Evolutionary conservation across 192 early-diverging fungal genomes (phyloP).

Genomic region (Radiomyces spectabilis): DNA sequence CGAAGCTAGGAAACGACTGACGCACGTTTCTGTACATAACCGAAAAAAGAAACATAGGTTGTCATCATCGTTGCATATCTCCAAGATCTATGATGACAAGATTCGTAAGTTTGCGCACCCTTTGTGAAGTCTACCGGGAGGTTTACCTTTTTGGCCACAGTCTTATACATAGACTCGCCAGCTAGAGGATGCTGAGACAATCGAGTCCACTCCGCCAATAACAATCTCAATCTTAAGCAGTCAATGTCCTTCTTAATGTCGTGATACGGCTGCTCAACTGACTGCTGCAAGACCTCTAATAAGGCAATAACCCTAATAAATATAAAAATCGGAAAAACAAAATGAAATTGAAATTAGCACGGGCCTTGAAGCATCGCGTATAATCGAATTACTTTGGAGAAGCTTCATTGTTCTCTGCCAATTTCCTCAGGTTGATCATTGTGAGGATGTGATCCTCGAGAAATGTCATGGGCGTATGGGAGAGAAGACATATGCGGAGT

Average conservation of each 20-base stretch:
- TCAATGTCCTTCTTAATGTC: background rate
- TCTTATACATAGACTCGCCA: slow-evolving; percentile 52
- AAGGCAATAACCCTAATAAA: slow-evolving; percentile 37
- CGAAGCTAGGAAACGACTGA: slow-evolving; percentile 61
- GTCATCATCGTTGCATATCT: slow-evolving; percentile 55
- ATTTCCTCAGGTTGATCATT: slow-evolving; percentile 39
- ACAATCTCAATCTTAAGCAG: slow-evolving; percentile 35
- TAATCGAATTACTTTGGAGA: slow-evolving; percentile 33
- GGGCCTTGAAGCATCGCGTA: background rate
- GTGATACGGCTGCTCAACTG: slow-evolving; percentile 15
- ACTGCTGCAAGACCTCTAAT: slow-evolving; percentile 9
- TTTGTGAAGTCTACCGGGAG: background rate
- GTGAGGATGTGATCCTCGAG: slow-evolving; percentile 11
- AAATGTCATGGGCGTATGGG: slow-evolving; percentile 34
- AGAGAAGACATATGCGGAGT: slow-evolving; percentile 54
- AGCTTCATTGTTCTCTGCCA: slow-evolving; percentile 49
- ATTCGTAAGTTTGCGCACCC: background rate
- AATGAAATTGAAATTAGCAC: slow-evolving; percentile 20
- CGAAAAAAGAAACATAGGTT: slow-evolving; percentile 83
- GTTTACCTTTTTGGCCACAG: slow-evolving; percentile 38
- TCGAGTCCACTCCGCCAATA: slow-evolving; percentile 76
- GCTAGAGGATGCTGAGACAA: slow-evolving; percentile 61
- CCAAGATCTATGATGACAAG: too few relatives aligned
- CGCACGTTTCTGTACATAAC: slow-evolving; percentile 73
- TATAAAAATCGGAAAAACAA: slow-evolving; percentile 33